Percentiles rank a stretch among this genome's conserved stretches.
Evolutionary conservation across 768 basidiomycete species (phyloP).

Genomic region (Mycena maculata): DNA sequence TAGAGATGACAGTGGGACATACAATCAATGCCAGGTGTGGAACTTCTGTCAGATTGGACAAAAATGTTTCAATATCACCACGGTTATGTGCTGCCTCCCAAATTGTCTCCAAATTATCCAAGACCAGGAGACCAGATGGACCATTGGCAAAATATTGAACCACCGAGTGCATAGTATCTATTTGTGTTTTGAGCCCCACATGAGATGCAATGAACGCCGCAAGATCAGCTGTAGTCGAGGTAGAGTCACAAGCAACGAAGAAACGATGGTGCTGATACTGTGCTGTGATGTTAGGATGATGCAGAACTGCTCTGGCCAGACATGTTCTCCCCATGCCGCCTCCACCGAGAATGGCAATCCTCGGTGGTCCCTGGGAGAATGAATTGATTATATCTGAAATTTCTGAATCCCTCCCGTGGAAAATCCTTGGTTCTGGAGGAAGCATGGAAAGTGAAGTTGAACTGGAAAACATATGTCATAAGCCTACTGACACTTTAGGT

Average conservation of each 20-base stretch:
- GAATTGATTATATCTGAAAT: background rate
- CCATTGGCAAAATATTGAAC: background rate
- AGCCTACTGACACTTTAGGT: background rate
- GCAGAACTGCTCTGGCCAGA: background rate
- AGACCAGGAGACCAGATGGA: background rate
- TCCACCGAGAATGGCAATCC: conserved; percentile 7
- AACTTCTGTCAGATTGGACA: background rate
- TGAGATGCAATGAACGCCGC: background rate
- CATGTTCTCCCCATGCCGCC: too few relatives aligned
- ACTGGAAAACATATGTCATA: background rate
- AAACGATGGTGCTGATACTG: background rate
- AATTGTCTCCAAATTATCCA: too few relatives aligned
- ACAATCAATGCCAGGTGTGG: too few relatives aligned
- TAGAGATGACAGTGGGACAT: background rate
- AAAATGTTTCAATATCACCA: background rate
- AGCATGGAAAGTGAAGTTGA: conserved; percentile 3
- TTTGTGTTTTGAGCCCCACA: background rate
- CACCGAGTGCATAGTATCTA: background rate
- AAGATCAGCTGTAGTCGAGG: background rate
- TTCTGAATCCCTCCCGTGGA: background rate
- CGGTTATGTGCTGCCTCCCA: background rate
- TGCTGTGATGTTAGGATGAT: background rate
- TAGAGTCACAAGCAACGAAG: conserved; percentile 9
- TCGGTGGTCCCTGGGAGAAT: background rate
- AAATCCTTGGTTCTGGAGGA: background rate